Conservation (phyloP, 371 early-diverging fungal species). For the Rozella allomycis region DNA sequence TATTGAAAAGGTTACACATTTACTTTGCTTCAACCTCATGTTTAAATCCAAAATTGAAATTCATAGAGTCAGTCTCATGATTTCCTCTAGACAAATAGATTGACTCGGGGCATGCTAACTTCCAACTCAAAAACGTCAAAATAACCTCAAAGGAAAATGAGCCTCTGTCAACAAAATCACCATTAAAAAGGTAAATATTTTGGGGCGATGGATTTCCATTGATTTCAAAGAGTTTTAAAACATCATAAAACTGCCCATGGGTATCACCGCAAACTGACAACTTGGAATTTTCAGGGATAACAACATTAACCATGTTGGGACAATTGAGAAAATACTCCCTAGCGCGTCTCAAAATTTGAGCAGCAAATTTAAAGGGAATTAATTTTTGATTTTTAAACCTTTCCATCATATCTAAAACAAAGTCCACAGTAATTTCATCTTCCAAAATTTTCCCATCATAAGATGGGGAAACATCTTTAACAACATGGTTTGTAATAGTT, state of each 20-base stretch:
- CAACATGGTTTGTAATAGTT: background rate
- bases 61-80: slow-evolving; percentile 95
- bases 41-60: slow-evolving; percentile 91
- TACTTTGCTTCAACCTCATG: slow-evolving; percentile 93
- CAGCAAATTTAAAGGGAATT: slow-evolving; percentile 68
- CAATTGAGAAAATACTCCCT: slow-evolving; percentile 42
- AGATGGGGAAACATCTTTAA: slow-evolving; percentile 31
- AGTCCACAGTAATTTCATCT: slow-evolving; percentile 43
- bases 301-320: slow-evolving; percentile 61
- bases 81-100: slow-evolving; percentile 89
- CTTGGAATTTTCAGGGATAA: slow-evolving; percentile 42
- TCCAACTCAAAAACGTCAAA: slow-evolving; percentile 73
- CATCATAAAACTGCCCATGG: slow-evolving; percentile 96
- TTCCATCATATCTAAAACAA: slow-evolving; percentile 49
- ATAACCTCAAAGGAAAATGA: slow-evolving; percentile 87
- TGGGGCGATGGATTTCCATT: slow-evolving; percentile 66
- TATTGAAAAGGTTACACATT: slow-evolving; percentile 10
- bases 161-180: slow-evolving; percentile 96
- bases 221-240: slow-evolving; percentile 72
- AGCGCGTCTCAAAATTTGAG: slow-evolving; percentile 49
- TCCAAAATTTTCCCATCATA: slow-evolving; percentile 38
- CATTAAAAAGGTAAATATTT: slow-evolving; percentile 67
- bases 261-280: slow-evolving; percentile 95
- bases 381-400: slow-evolving; percentile 68
- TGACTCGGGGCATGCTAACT: slow-evolving; percentile 63